phyloP scores from a whole-genome alignment of 1,139 yeast species.

The Suhomyces atakaporum region DNA sequence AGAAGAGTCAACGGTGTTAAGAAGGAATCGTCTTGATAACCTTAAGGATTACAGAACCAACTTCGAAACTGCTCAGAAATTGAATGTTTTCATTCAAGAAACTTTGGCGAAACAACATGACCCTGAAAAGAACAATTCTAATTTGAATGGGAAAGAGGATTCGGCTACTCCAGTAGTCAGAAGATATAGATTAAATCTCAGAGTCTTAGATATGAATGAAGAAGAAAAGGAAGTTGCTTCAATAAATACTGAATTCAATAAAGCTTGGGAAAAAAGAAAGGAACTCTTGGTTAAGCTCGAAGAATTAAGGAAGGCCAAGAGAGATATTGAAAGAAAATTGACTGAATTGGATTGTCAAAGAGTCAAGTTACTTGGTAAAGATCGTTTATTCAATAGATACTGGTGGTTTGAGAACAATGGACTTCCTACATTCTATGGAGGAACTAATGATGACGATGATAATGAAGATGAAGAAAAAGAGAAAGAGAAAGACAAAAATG shows the following conservation, averaged over 20 bases:
- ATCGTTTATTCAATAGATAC: conserved; percentile 79
- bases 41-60: conserved; percentile 59
- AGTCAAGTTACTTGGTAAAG: conserved; percentile 76
- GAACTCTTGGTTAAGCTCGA: conserved; percentile 44
- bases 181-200: conserved; percentile 33
- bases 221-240: conserved; percentile 52
- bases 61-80: conserved; percentile 52
- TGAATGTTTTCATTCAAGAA: conserved; percentile 42
- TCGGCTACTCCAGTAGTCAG: conserved; percentile 13
- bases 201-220: conserved; percentile 46
- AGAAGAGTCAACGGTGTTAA: conserved; percentile 61
- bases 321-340: conserved; percentile 55
- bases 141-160: conserved; percentile 5
- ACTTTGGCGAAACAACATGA: conserved; percentile 17
- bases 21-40: conserved; percentile 70
- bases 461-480: conserved; percentile 40
- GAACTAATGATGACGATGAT: conserved; percentile 39
- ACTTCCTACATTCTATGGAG: conserved; percentile 58
- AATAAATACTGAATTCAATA: conserved; percentile 47
- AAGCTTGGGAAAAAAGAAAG: conserved; percentile 45
- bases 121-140: conserved; percentile 2
- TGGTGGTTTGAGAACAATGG: conserved; percentile 97
- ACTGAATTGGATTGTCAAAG: conserved; percentile 78
- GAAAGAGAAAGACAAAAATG: conserved; percentile 36
- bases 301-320: conserved; percentile 47